These are phyloP conservation scores for Syncephalastrum sp. DNA, from an alignment of 371 early-diverging fungal genomes.

Conservation along the genomic window DNA sequence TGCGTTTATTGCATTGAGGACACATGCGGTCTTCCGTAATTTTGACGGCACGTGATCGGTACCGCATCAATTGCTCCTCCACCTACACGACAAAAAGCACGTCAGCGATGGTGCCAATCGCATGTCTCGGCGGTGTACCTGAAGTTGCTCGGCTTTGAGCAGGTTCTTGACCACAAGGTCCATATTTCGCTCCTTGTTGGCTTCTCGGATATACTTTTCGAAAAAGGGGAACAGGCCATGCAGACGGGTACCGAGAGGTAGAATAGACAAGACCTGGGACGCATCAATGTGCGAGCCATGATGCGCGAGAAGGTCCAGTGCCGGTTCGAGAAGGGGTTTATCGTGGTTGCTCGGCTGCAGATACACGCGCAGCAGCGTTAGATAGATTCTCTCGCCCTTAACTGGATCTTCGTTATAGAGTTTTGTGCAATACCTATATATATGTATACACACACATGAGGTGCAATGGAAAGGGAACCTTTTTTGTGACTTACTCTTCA, in stretches of 20 bases:
- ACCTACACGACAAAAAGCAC: conserved; percentile 37
- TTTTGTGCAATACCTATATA: conserved; percentile 68
- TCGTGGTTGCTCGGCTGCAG: conserved; percentile 54
- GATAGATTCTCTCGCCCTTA: conserved; percentile 60
- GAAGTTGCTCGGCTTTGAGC: conserved; percentile 66
- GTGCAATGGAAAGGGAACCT: not conserved
- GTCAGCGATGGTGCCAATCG: not conserved
- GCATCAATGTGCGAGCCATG: conserved; percentile 75
- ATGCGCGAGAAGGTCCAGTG: conserved; percentile 61
- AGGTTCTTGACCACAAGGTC: conserved; percentile 70
- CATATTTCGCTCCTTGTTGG: conserved; percentile 63
- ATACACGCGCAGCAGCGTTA: conserved; percentile 64
- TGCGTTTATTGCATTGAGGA: conserved; percentile 76
- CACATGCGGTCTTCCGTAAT: conserved; percentile 83
- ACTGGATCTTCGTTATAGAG: conserved; percentile 58
- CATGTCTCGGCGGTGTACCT: conserved; percentile 36
- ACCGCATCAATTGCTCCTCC: conserved; percentile 66
- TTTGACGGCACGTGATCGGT: conserved; percentile 65
- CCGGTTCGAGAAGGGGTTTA: conserved; percentile 57
- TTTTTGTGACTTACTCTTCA: conserved; percentile 58
- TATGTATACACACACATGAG: conserved; percentile 3
- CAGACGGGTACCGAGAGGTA: conserved; percentile 57
- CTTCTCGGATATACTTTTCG: conserved; percentile 68
- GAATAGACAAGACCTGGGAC: conserved; percentile 45
- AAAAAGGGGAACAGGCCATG: conserved; percentile 63